Evolutionary conservation across 164 flowering plant genomes (phyloP), one percentile per base, ranked within the genome.

Genomic region (Magnolia officinalis): DNA sequence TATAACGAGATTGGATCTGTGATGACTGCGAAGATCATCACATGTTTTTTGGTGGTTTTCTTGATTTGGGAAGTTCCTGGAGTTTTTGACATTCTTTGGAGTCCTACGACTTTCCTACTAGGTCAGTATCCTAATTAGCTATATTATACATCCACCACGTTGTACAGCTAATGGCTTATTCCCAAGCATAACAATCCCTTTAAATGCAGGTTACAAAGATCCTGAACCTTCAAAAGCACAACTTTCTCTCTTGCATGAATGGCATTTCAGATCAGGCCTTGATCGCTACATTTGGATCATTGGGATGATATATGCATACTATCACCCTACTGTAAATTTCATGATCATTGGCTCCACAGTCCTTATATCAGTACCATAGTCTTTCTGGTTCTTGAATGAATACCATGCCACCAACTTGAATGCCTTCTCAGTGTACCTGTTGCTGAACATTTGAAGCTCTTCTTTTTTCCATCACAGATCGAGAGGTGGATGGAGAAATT

Each of bases 261-360:
- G 99, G 99, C 94, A 91, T 78, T 96, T 96, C 82, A 86, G 99
- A 88, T 96, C 99, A 66, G 99, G 99, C 76, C 95, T 96, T 78
- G 99, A 96, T 83, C 97, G 99, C 73, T 94, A 96, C 74, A 91
- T 96, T 76, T 96, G 99, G 99, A 96, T 96, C 63, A 82, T 96
- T 73, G 99, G 99, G 81, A 96, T 96, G 98, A 85, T 96, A 81
- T 92, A 94, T 83, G 99, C 99, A 63, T 96, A 94, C 76, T 94
- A 86, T 84, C 98, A 94, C 80, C 99, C 98, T 31, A 91, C 82
- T 84, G 98, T 96, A 94, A n/a, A 9, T 16, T 64, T n/a, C 24
- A 19, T 64, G 24, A 21, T 64, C 9, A 64, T 64, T 68, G n/a
- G 19, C 29, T 29, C 51, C 20, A 6, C 19, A 16, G 20, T 37